These are phyloP conservation scores for Cutaneotrichosporon arboriforme DNA, from an alignment of 1,284 basidiomycete species.

Conservation along the genomic window DNA sequence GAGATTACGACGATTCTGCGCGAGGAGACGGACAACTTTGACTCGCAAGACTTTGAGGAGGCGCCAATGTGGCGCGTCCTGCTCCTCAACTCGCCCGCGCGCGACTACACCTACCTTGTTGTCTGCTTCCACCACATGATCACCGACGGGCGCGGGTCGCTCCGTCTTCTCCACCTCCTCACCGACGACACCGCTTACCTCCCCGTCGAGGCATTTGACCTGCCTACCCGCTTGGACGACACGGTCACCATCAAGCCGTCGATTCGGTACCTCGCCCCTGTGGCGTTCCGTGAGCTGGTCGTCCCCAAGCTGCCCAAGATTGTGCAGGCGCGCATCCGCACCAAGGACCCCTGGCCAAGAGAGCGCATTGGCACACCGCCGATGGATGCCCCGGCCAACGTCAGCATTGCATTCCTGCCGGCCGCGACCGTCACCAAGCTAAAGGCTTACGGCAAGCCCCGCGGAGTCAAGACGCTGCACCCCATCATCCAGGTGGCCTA, in stretches of 20 bases:
- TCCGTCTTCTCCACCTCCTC: conserved; percentile 4
- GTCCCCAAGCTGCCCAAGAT: conserved; percentile 30
- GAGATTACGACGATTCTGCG: background rate
- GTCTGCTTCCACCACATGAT: conserved; percentile 10
- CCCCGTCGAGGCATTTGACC: background rate
- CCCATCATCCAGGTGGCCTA: conserved; percentile 30
- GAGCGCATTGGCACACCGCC: background rate
- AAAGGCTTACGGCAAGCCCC: conserved; percentile 17
- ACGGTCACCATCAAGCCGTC: conserved; percentile 24
- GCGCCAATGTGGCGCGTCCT: conserved; percentile 9
- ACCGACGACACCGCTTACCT: background rate
- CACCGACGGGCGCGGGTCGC: conserved; percentile 7
- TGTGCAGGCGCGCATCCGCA: conserved; percentile 22
- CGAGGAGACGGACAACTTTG: background rate
- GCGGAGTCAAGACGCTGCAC: conserved; percentile 32
- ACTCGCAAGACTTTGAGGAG: background rate
- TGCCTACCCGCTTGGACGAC: conserved; percentile 21
- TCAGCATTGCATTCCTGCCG: conserved; percentile 17
- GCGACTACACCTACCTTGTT: conserved; percentile 27
- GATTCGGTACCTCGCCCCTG: conserved; percentile 18
- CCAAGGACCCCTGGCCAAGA: conserved; percentile 26
- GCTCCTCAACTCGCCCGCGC: background rate
- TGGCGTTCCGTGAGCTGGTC: conserved; percentile 30
- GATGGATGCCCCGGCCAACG: background rate
- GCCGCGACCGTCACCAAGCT: conserved; percentile 12